phyloP scores from a whole-genome alignment of 2,329 filamentous ascomycete genomes.

The Cercospora citrullina region DNA sequence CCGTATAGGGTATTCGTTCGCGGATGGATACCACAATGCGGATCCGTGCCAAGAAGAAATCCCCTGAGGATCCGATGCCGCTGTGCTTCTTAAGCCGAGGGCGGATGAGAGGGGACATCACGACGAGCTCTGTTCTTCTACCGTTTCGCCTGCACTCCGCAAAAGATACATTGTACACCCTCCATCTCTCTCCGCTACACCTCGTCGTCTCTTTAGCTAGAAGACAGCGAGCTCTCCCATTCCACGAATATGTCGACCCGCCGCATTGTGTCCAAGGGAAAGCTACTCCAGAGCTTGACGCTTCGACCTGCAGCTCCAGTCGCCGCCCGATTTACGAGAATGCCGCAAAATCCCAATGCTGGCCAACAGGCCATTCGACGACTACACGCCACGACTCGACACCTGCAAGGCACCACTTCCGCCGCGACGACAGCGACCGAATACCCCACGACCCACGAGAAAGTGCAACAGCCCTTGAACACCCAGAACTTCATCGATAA shows the following conservation, averaged over 20 bases:
- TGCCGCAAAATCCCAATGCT: slow-evolving; percentile 38
- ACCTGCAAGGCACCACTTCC: slow-evolving; percentile 54
- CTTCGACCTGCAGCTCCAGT: slow-evolving; percentile 40
- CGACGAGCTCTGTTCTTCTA: not conserved
- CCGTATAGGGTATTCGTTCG: not conserved
- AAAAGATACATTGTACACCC: not conserved
- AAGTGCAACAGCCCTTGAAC: slow-evolving; percentile 65
- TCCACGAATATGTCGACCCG: slow-evolving; percentile 44
- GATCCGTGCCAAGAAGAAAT: not conserved
- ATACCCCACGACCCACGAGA: slow-evolving; percentile 72
- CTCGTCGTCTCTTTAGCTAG: slow-evolving; percentile 19
- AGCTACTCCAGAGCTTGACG: slow-evolving; percentile 42
- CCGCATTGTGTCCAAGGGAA: slow-evolving; percentile 45
- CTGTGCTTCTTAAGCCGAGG: slow-evolving; percentile 10
- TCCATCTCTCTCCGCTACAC: not conserved
- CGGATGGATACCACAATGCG: not conserved
- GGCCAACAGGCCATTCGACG: slow-evolving; percentile 47
- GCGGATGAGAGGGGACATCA: slow-evolving; percentile 1
- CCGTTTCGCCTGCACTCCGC: not conserved
- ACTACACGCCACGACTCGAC: slow-evolving; percentile 58
- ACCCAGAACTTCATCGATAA: slow-evolving; percentile 84
- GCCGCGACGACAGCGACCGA: slow-evolving; percentile 52
- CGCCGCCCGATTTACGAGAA: slow-evolving; percentile 37
- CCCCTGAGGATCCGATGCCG: not conserved
- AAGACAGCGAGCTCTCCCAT: slow-evolving; percentile 15